phyloP scores from a whole-genome alignment of 2,329 filamentous ascomycete genomes.

The Macrophomina tecta region DNA sequence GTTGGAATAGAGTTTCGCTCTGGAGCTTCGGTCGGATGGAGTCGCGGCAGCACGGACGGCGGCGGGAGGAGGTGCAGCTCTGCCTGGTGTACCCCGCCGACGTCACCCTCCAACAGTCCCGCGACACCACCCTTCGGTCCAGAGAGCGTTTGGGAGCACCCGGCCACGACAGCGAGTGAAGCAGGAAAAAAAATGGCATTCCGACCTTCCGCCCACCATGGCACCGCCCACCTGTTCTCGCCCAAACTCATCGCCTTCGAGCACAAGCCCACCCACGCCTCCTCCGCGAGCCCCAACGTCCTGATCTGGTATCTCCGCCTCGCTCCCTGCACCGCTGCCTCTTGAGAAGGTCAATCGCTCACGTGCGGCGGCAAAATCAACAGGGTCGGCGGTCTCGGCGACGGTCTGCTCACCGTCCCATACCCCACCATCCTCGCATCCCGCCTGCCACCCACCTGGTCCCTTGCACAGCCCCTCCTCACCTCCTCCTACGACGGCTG shows the following conservation, averaged over 20 bases:
- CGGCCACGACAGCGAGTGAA: background rate
- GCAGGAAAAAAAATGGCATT: constrained; percentile 26
- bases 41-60: too few relatives aligned
- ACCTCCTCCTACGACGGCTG: constrained; percentile 62
- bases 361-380: constrained; percentile 59
- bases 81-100: too few relatives aligned
- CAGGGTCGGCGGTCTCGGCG: constrained; percentile 69
- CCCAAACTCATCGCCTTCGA: constrained; percentile 54
- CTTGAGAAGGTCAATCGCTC: constrained; percentile 46
- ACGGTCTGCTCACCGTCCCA: constrained; percentile 69
- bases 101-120: too few relatives aligned
- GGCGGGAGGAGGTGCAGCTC: too few relatives aligned
- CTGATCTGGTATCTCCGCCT: constrained; percentile 32
- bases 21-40: too few relatives aligned
- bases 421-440: constrained; percentile 61
- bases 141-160: too few relatives aligned
- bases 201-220: constrained; percentile 36
- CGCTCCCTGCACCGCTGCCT: constrained; percentile 34
- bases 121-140: too few relatives aligned
- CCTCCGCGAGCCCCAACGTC: constrained; percentile 36
- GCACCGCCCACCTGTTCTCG: constrained; percentile 51
- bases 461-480: constrained; percentile 57
- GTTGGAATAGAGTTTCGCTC: too few relatives aligned
- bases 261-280: constrained; percentile 37
- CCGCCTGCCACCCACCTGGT: constrained; percentile 58